Conservation (phyloP, 352 stramenopile species). For the Globisporangium middletonii region DNA sequence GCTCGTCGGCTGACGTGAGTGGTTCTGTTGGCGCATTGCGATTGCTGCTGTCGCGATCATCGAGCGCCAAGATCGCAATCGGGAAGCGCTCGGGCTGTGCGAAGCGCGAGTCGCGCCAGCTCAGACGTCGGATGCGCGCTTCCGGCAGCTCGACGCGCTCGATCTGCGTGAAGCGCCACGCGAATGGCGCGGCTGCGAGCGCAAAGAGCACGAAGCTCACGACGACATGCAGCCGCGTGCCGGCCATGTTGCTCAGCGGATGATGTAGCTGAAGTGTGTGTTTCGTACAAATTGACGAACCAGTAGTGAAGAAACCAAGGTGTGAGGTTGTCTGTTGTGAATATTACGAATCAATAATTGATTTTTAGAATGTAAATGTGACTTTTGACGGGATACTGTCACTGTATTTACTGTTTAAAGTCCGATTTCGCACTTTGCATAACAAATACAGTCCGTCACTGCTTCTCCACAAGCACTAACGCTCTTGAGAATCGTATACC, state of each 20-base stretch:
- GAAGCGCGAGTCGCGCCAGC: conserved; percentile 25
- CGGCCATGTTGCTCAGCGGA: conserved; percentile 35
- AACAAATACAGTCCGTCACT: no score
- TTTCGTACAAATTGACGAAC: no score
- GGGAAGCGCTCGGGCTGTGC: conserved; percentile 11
- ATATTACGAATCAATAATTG: no score
- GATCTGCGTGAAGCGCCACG: conserved; percentile 64
- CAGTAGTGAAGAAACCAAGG: no score
- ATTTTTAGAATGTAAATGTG: no score
- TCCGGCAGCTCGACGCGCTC: conserved; percentile 50
- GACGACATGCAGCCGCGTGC: conserved; percentile 71
- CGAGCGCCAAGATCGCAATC: conserved; percentile 13
- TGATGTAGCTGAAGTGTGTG: no score
- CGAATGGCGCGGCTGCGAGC: conserved; percentile 50
- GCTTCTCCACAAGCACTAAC: no score
- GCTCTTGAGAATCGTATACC: no score
- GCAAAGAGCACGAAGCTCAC: conserved; percentile 68
- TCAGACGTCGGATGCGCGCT: conserved; percentile 47
- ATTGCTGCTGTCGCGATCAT: neutral
- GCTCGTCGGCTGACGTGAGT: neutral
- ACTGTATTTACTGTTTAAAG: no score
- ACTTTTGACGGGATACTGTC: no score
- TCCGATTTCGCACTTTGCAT: no score
- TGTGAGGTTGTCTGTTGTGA: no score
- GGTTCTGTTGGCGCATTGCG: neutral